phyloP scores from a whole-genome alignment of 495 filamentous ascomycete genomes.

The Neurospora sp. region DNA sequence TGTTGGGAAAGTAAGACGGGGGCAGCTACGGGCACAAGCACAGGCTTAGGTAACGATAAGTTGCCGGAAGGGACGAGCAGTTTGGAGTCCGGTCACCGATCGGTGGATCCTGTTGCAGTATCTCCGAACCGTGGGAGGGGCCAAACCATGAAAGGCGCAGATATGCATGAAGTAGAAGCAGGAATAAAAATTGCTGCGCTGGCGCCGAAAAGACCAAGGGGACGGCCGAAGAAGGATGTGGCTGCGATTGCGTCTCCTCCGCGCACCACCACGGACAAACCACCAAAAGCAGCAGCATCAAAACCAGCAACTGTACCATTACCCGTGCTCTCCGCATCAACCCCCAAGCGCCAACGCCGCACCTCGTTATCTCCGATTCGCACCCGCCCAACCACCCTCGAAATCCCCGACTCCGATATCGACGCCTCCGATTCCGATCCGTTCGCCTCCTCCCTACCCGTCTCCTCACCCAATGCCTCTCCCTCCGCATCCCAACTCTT shows the following conservation, averaged over 20 bases:
- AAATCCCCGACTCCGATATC: conserved; percentile 59
- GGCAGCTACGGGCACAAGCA: background rate
- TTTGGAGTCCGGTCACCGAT: background rate
- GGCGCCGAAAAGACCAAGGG: conserved; percentile 5
- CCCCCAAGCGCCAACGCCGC: conserved; percentile 7
- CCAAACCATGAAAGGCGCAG: background rate
- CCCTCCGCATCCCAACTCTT: conserved; percentile 18
- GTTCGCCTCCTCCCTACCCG: conserved; percentile 8
- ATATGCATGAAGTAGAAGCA: background rate
- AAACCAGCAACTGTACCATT: conserved; percentile 7
- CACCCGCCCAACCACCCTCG: conserved; percentile 27
- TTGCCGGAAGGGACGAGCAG: background rate
- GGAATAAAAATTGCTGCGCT: background rate
- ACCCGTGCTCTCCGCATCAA: conserved; percentile 6
- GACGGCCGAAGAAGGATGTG: conserved; percentile 13
- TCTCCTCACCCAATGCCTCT: conserved; percentile 2
- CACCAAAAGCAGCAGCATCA: background rate
- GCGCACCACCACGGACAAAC: background rate
- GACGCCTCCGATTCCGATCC: conserved; percentile 38
- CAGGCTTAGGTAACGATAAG: background rate
- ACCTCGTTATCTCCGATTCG: background rate
- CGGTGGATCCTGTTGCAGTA: background rate
- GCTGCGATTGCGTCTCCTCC: background rate
- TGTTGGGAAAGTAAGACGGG: conserved; percentile 55
- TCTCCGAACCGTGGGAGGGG: background rate